Evolutionary conservation across 2,329 filamentous ascomycete species (phyloP), one percentile per base, ranked within the genome.

Genomic region (Fusarium coicis): DNA sequence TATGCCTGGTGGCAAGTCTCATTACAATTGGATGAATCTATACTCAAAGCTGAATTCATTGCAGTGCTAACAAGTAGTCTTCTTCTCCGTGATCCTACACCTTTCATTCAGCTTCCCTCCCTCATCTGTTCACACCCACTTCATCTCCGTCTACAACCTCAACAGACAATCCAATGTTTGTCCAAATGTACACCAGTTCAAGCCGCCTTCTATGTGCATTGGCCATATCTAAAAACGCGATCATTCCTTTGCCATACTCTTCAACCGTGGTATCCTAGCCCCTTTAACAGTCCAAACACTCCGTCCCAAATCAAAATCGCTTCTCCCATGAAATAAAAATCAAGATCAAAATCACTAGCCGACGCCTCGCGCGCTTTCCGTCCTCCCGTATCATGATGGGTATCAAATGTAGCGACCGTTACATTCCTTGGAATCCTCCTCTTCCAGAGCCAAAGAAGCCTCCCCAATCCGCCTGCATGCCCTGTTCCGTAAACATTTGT

Each of bases 401-500:
- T 83, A 84, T 83, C 81, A 82, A 72, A 79, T 78, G 75, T 76
- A 74, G 74, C 68, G 73, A 74, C 78, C 79, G 66, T 76, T 83
- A 84, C 81, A 84, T 83, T 68, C 82, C 82, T 76, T 84, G 83
- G 76, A 84, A 84, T 75, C 81, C 80, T 72, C 83, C 82, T 74
- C 83, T 77, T 68, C 83, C 83, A 63, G 82, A 82, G 56, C 84
- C 84, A 76, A 86, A 85, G 73, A 86, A 84, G 75, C 84, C 82
- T 56, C 83, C 83, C 83, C 84, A 87, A 65, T 86, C 84, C 37
- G 83, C 80, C 68, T 83, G 81, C 79, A 85, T 85, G 66, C 80
- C 83, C 69, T 85, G 82, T 63, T 85, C 82, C 60, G 84, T 84
- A 79, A 88, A 84, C 79, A 88, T 85, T 42, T 87, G 85, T 61